These are phyloP conservation scores for Euryodendron excelsum DNA, from an alignment of 148 eudicot species.

Conservation along the genomic window DNA sequence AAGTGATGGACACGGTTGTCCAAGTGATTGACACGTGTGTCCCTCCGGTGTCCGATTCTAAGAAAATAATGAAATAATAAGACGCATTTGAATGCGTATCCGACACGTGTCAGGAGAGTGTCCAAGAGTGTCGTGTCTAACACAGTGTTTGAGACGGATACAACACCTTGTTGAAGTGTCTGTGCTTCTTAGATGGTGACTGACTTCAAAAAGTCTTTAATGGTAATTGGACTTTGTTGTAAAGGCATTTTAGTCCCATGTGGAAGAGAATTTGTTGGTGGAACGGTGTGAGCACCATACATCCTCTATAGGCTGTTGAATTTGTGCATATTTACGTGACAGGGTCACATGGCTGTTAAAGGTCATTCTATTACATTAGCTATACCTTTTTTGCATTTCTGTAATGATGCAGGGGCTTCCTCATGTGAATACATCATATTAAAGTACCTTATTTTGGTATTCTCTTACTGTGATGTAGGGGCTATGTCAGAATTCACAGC, in stretches of 20 bases:
- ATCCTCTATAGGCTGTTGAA: background rate
- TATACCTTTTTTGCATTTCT: background rate
- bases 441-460: background rate
- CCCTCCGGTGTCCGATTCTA: no score
- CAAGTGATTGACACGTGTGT: no score
- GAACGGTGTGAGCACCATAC: background rate
- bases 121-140: no score
- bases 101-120: no score
- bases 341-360: background rate
- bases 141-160: no score
- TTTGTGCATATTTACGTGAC: background rate
- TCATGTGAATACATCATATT: background rate
- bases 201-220: background rate
- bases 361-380: background rate
- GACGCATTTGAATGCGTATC: no score
- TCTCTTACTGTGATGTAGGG: slow-evolving; percentile 27
- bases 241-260: background rate
- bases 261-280: no score
- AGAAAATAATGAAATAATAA: no score
- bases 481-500: slow-evolving; percentile 66
- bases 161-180: no score
- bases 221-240: background rate
- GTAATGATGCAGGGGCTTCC: background rate
- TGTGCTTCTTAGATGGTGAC: no score
- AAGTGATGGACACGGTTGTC: no score